Base-by-base conservation (phyloP, 495 filamentous ascomycete species). In the Daldinia grandis region DNA sequence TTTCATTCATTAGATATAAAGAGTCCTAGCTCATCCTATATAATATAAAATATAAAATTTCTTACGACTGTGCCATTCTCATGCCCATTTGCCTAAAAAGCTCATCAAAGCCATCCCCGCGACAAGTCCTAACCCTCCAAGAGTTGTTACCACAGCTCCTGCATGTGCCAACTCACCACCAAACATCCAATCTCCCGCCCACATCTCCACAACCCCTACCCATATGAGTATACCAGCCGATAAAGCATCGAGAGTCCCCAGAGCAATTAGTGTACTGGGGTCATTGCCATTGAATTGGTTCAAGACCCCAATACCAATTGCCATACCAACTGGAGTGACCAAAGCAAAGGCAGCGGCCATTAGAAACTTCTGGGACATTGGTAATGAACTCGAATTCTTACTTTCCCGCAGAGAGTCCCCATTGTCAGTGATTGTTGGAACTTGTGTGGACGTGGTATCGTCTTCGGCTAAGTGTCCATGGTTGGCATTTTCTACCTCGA, bases 171-270 rank as follows among this genome's bases (percentile, higher is more conserved):
- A 54, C 33, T 79, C 73, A 4, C 84, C 82, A 61, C 69, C 65
- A 30, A 66, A 61, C 75, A 87, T 78, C 86, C 86, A 89, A 67
- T 89, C 86, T 33, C 74, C 76, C 4, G 82, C 84, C 82, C 82
- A 84, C 86, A 89, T 89, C 78, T 88, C 87, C 3, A 88, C 86
- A 0, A 87, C 68, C 1, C 86, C 85, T 15, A 88, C 86, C 86
- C 86, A 88, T 12, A 87, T 75, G 24, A 89, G 74, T 56, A 89
- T 87, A 1, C 87, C 87, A 1, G 87, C 87, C 25, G 81, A 85
- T 10, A 89, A 57, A 1, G 87, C 85, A 70, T 89, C 79, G 1
- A 90, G 75, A 0, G 87, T 88, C 9, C 86, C 87, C n/a, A 89
- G 79, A 1, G 85, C 82, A 38, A 89, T 76, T 55, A 89, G 69